Evolutionary conservation across 179 eudicot species (phyloP), one percentile per base, ranked within the genome.

Genomic region (Beta corolliflora): DNA sequence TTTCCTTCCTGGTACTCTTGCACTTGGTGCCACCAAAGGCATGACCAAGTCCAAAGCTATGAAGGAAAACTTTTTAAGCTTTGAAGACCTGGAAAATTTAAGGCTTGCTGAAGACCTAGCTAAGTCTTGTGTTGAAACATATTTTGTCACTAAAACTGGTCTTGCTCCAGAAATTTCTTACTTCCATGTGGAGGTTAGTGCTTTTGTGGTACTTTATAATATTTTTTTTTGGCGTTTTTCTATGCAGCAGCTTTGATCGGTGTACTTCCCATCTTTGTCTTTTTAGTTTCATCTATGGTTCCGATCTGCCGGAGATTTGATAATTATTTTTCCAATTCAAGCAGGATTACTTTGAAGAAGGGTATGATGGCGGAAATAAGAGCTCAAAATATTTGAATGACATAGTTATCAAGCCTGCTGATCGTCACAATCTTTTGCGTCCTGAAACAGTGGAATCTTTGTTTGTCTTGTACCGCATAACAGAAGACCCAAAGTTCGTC

Each of bases 391-490:
- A 89, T 87, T 77, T 84, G 19, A 84, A 90, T 73, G 99, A 95
- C 88, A 95, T 95, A 76, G 67, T 91, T 46, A 94, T 95, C 86
- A 94, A 91, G 85, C 94, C 86, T 64, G 92, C 92, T 78, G 99
- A 95, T 78, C 95, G 93, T 65, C 99, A 95, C 91, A 95, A 94
- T 84, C 99, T 95, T 79, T 83, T 95, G 87, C 99, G 98, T 50
- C 98, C 98, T 75, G 98, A 95, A 88, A 94, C 97, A 66, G 97
- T 95, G 73, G 99, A 95, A 87, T 95, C 99, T 63, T 88, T 95
- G 84, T 94, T 95, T 70, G 72, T 91, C 77, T 81, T 95, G 88
- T 91, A 94, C 81, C 99, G 99, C 50, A 91, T 95, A 56, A 95
- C 99, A 71, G 95, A 89, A 88, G 98, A 95, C 82, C 94, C 95